Conservation (phyloP, 1,284 basidiomycete species). For the Tilletia horrida region DNA sequence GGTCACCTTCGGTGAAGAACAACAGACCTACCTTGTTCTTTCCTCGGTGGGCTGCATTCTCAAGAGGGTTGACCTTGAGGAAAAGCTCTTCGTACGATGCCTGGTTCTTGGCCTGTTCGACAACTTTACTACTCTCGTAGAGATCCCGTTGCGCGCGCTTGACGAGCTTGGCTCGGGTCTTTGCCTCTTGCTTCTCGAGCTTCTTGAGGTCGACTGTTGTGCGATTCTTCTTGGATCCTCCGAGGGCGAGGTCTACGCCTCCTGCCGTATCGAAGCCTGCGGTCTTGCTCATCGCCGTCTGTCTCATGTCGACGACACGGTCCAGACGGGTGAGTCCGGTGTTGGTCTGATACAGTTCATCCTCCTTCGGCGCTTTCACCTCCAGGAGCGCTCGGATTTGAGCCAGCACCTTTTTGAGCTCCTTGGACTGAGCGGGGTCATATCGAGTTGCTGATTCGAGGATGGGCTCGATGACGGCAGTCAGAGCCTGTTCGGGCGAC, state of each 20-base stretch:
- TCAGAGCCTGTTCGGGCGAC: constrained; percentile 41
- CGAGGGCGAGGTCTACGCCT: constrained; percentile 72
- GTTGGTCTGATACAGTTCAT: constrained; percentile 55
- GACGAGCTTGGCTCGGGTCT: constrained; percentile 95
- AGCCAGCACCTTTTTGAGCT: constrained; percentile 34
- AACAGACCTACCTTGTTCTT: constrained; percentile 44
- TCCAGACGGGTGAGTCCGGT: constrained; percentile 70
- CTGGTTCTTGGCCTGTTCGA: constrained; percentile 88
- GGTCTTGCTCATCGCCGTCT: constrained; percentile 59
- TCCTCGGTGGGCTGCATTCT: constrained; percentile 76
- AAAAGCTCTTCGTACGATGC: constrained; percentile 97
- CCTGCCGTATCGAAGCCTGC: constrained; percentile 51
- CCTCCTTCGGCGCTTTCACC: constrained; percentile 35
- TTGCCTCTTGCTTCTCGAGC: constrained; percentile 96
- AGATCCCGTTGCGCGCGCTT: constrained; percentile 77
- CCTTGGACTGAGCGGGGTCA: constrained; percentile 33
- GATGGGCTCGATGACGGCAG: constrained; percentile 45
- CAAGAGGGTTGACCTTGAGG: constrained; percentile 97
- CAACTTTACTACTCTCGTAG: constrained; percentile 91
- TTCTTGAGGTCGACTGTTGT: constrained; percentile 97
- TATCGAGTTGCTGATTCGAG: constrained; percentile 48
- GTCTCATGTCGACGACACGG: constrained; percentile 91
- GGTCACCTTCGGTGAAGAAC: neutral
- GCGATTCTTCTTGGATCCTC: constrained; percentile 89
- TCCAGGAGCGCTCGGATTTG: constrained; percentile 43